phyloP scores from a whole-genome alignment of 257 asterid species.

The Paraleonurus japonicus region DNA sequence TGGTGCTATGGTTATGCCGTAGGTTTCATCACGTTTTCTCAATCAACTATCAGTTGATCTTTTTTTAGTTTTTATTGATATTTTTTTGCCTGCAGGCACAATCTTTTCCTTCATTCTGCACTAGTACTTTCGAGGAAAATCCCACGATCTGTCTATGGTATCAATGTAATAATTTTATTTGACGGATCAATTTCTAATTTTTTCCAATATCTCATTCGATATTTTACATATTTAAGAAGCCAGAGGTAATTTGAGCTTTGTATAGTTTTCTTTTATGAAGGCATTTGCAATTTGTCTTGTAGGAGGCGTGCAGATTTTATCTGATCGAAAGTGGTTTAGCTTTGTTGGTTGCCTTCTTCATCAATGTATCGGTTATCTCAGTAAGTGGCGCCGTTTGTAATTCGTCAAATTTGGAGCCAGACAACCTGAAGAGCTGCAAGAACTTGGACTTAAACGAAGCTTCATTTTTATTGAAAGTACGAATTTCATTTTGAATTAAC shows the following conservation, averaged over 20 bases:
- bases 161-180: slow-evolving; percentile 53
- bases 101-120: slow-evolving; percentile 97
- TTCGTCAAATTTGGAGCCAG: slow-evolving; percentile 53
- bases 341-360: slow-evolving; percentile 79
- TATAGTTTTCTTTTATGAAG: not conserved
- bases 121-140: slow-evolving; percentile 91
- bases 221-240: not conserved
- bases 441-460: slow-evolving; percentile 90
- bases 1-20: slow-evolving; percentile 99
- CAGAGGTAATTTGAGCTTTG: not conserved
- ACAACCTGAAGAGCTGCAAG: slow-evolving; percentile 60
- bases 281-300: not conserved
- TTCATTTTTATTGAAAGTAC: slow-evolving; percentile 77
- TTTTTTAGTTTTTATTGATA: not conserved
- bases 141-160: slow-evolving; percentile 74
- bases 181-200: not conserved
- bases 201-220: not conserved
- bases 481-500: not conserved
- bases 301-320: slow-evolving; percentile 97
- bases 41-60: not conserved
- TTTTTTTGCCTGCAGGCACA: slow-evolving; percentile 59
- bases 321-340: slow-evolving; percentile 89
- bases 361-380: slow-evolving; percentile 85
- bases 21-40: slow-evolving; percentile 31
- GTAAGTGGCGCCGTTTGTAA: slow-evolving; percentile 93